Conservation (phyloP, 768 basidiomycete genomes). For the Boletellus emodensis region DNA sequence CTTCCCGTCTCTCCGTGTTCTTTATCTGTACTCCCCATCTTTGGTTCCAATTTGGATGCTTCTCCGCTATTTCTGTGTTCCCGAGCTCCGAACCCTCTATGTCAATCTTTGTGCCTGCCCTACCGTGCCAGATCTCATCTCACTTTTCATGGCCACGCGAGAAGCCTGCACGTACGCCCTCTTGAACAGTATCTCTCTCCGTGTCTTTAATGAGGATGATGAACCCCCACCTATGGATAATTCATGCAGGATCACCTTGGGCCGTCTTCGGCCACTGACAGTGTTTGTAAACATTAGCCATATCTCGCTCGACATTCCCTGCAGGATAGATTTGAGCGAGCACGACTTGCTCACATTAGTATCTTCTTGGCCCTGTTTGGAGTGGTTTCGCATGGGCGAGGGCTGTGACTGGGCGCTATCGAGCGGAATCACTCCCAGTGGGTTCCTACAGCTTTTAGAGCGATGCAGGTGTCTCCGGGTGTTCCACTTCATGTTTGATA, state of each 20-base stretch:
- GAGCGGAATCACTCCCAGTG: slow-evolving; percentile 7
- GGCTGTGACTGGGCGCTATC: slow-evolving; percentile 2
- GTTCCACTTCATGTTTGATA: slow-evolving; percentile 5
- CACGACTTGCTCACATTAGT: slow-evolving; percentile 7
- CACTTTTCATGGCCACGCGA: slow-evolving; percentile 3
- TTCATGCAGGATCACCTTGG: background rate
- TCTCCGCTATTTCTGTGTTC: background rate
- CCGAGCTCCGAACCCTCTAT: background rate
- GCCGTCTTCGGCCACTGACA: slow-evolving; percentile 1
- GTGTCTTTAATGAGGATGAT: background rate
- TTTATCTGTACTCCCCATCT: background rate
- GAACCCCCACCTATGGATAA: background rate
- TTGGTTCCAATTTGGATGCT: background rate
- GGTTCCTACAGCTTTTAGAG: slow-evolving; percentile 12
- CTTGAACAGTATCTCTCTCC: background rate
- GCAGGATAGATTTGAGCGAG: slow-evolving; percentile 2
- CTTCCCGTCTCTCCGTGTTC: background rate
- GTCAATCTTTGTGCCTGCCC: background rate
- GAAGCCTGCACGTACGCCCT: background rate
- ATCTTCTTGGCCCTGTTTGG: slow-evolving; percentile 14
- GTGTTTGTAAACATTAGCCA: slow-evolving; percentile 5
- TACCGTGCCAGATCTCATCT: background rate
- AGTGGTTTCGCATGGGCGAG: background rate
- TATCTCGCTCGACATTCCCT: slow-evolving; percentile 1
- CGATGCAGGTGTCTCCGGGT: slow-evolving; percentile 9